Evolutionary conservation across 441 rosid species (phyloP).

Genomic region (Corymbia citriodora): DNA sequence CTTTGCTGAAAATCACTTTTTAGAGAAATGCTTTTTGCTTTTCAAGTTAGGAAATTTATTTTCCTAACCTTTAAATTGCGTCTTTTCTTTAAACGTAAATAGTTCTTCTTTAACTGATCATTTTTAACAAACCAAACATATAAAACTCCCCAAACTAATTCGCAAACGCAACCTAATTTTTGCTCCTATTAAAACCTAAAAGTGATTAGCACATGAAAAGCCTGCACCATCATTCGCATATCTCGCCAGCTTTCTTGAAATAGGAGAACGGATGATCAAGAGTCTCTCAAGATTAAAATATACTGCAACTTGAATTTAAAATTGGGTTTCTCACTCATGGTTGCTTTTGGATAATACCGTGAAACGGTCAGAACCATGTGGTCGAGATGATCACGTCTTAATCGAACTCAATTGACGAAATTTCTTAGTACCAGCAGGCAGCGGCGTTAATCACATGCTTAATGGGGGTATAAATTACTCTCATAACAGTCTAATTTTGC

Average conservation of each 20-base stretch:
- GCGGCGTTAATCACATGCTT: not conserved
- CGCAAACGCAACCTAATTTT: no score
- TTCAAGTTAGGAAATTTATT: not conserved
- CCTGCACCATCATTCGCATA: not conserved
- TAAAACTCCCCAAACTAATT: not conserved
- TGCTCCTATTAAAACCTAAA: not conserved
- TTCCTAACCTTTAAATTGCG: not conserved
- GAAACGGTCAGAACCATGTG: not conserved
- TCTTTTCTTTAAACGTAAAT: not conserved
- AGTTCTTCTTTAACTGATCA: not conserved
- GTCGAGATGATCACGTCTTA: not conserved
- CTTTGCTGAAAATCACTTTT: not conserved
- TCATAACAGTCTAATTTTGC: not conserved
- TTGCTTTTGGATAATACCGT: not conserved
- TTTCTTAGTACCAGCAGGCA: not conserved
- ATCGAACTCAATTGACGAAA: not conserved
- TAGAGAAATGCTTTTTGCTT: rapidly evolving
- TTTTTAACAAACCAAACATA: not conserved
- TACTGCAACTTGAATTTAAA: not conserved
- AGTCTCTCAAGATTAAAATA: not conserved
- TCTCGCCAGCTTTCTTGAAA: not conserved
- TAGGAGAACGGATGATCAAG: not conserved
- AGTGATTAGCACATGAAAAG: not conserved
- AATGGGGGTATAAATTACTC: not conserved
- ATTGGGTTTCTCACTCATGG: not conserved